Evolutionary conservation across 345 rosid genomes (phyloP).

Genomic region (Hibiscus tridactylites): DNA sequence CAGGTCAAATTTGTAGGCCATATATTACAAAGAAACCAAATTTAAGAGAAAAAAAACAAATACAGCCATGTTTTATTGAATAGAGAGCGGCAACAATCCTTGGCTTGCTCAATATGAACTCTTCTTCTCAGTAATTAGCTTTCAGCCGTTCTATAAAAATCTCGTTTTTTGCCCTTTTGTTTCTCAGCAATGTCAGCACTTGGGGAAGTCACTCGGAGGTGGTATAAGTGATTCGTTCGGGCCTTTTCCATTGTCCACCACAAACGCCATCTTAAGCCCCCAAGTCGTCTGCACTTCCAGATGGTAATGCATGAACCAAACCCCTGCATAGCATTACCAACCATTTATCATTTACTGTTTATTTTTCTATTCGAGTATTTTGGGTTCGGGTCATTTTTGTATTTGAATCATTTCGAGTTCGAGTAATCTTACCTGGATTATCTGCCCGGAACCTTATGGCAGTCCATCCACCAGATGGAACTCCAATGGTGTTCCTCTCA

Average conservation of each 20-base stretch:
- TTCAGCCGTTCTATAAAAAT: not conserved
- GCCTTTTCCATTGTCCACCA: slow-evolving; percentile 77
- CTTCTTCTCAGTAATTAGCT: slow-evolving; percentile 6
- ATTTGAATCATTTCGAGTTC: too few species aligned
- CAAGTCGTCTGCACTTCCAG: slow-evolving; percentile 88
- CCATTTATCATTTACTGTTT: not conserved
- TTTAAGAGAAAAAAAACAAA: not conserved
- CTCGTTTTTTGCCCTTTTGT: not conserved
- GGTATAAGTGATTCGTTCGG: slow-evolving; percentile 66
- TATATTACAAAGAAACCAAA: not conserved
- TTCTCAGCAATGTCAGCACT: slow-evolving; percentile 28
- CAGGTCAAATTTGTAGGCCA: too few species aligned
- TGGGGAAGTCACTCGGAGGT: slow-evolving; percentile 77
- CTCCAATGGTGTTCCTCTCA: slow-evolving; percentile 79
- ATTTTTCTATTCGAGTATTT: too few species aligned
- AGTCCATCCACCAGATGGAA: slow-evolving; percentile 89
- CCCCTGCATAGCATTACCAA: slow-evolving; percentile 16
- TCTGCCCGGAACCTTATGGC: slow-evolving; percentile 84
- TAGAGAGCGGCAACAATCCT: not conserved
- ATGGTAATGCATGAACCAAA: slow-evolving; percentile 97
- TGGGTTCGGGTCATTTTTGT: too few species aligned
- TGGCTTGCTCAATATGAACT: slow-evolving; percentile 10
- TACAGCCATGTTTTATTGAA: slow-evolving; percentile 1
- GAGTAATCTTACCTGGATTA: slow-evolving; percentile 55
- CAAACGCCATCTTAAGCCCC: slow-evolving; percentile 95